Percentiles rank a stretch among this genome's conserved stretches.
These are phyloP conservation scores for Teratosphaeria nubilosa DNA, from an alignment of 2,329 filamentous ascomycete genomes.

Conservation along the genomic window DNA sequence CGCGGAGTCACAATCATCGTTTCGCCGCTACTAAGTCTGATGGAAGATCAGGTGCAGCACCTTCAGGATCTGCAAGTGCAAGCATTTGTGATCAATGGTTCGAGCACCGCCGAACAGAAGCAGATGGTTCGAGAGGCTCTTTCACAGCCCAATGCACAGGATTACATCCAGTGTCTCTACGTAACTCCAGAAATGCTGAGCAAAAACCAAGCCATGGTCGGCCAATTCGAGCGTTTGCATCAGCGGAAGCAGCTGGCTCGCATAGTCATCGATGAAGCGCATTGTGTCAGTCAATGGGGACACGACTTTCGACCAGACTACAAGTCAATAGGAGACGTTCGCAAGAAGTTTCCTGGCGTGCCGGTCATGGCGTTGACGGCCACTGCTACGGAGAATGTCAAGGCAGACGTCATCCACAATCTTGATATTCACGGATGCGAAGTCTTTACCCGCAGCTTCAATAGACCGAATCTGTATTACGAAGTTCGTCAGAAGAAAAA, in stretches of 20 bases:
- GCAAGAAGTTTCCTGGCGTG: conserved; percentile 62
- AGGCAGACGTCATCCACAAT: conserved; percentile 82
- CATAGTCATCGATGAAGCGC: conserved; percentile 96
- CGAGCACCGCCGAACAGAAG: conserved; percentile 54
- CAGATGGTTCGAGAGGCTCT: conserved; percentile 56
- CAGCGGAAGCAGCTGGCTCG: conserved; percentile 64
- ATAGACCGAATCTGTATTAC: conserved; percentile 88
- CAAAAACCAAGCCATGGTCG: conserved; percentile 62
- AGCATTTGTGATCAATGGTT: conserved; percentile 73
- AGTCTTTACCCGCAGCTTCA: conserved; percentile 86
- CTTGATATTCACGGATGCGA: conserved; percentile 72
- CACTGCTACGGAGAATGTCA: conserved; percentile 88
- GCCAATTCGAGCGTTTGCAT: conserved; percentile 59
- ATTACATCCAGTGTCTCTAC: conserved; percentile 77
- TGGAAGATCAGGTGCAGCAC: conserved; percentile 93
- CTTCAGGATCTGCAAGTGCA: conserved; percentile 64
- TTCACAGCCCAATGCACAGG: conserved; percentile 55
- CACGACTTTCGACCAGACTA: conserved; percentile 97
- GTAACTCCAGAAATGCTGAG: conserved; percentile 95
- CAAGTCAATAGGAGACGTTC: conserved; percentile 68
- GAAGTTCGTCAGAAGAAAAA: conserved; percentile 65
- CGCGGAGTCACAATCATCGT: conserved; percentile 83
- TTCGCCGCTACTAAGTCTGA: conserved; percentile 88
- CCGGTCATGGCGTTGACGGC: conserved; percentile 93
- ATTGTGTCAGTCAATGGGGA: conserved; percentile 98